Conservation (phyloP, 305 asterid species). For the Fraxinus latifolia region DNA sequence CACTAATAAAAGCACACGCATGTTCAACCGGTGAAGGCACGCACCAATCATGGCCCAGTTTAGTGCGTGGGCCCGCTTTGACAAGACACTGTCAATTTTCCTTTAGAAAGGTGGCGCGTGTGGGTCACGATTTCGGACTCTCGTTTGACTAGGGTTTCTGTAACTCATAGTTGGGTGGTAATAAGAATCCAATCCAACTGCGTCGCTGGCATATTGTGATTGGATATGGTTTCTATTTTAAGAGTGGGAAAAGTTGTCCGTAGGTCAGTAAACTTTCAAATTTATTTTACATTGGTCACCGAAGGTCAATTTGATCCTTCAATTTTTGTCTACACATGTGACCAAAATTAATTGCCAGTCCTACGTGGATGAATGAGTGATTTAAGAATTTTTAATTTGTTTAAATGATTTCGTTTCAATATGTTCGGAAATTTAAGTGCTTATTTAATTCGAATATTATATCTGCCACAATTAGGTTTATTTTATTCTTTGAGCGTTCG, state of each 20-base stretch:
- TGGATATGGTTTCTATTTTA: conserved; percentile 25
- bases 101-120: conserved; percentile 27
- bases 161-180: conserved; percentile 31
- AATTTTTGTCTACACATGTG: not conserved
- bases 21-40: not conserved
- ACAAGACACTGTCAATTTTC: conserved; percentile 27
- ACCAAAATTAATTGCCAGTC: not conserved
- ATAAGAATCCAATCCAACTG: conserved; percentile 34
- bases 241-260: not conserved
- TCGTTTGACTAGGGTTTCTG: conserved; percentile 45
- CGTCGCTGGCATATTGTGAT: conserved; percentile 33
- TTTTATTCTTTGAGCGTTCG: not conserved
- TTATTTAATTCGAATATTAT: not conserved
- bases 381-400: not conserved
- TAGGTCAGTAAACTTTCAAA: not conserved
- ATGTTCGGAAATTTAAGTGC: not conserved
- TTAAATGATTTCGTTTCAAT: not conserved
- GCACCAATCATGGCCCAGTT: conserved; percentile 27
- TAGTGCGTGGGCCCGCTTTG: conserved; percentile 33
- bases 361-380: not conserved
- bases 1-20: conserved; percentile 21
- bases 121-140: not conserved
- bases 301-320: not conserved
- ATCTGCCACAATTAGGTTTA: not conserved
- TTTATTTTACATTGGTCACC: not conserved